A percentile compares a stretch with the other conserved stretches of the same genome.
These are phyloP conservation scores for Boletales sp. DNA, from an alignment of 768 basidiomycete genomes.

Conservation along the genomic window DNA sequence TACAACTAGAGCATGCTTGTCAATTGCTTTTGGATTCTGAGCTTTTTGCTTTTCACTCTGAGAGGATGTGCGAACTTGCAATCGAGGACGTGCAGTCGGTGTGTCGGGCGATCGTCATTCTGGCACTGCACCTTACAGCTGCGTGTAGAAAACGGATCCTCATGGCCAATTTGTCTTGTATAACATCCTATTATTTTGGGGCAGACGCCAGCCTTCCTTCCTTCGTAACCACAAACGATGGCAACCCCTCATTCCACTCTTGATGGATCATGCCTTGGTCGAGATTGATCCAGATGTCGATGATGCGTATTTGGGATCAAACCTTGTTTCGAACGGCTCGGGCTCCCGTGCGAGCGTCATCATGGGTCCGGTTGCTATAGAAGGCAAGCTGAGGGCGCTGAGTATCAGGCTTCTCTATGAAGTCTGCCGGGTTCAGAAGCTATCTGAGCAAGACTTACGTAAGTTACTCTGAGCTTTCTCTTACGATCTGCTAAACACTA, in stretches of 20 bases:
- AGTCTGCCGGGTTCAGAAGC: conserved; percentile 86
- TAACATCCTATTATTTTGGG: conserved; percentile 71
- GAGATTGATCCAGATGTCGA: conserved; percentile 79
- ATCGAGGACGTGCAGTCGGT: conserved; percentile 67
- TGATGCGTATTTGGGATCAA: conserved; percentile 46
- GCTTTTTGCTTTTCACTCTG: conserved; percentile 87
- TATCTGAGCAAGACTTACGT: conserved; percentile 79
- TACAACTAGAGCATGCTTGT: conserved; percentile 84
- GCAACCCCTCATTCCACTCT: conserved; percentile 72
- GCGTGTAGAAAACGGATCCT: conserved; percentile 72
- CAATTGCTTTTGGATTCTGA: conserved; percentile 75
- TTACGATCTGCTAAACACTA: conserved; percentile 4
- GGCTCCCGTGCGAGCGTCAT: conserved; percentile 38
- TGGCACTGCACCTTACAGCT: conserved; percentile 4
- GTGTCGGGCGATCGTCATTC: conserved; percentile 22
- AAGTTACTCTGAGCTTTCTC: conserved; percentile 27
- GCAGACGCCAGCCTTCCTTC: conserved; percentile 63
- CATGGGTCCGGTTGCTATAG: conserved; percentile 62
- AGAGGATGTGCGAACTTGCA: conserved; percentile 83
- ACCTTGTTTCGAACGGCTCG: conserved; percentile 25
- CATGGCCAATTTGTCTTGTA: conserved; percentile 80
- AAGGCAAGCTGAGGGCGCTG: conserved; percentile 73
- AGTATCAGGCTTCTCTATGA: conserved; percentile 82
- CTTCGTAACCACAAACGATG: conserved; percentile 81
- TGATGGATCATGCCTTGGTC: conserved; percentile 82